Percentiles rank a stretch among this genome's conserved stretches.
Conservation (phyloP, 2,329 filamentous ascomycete genomes). For the Penicillium sp. region DNA sequence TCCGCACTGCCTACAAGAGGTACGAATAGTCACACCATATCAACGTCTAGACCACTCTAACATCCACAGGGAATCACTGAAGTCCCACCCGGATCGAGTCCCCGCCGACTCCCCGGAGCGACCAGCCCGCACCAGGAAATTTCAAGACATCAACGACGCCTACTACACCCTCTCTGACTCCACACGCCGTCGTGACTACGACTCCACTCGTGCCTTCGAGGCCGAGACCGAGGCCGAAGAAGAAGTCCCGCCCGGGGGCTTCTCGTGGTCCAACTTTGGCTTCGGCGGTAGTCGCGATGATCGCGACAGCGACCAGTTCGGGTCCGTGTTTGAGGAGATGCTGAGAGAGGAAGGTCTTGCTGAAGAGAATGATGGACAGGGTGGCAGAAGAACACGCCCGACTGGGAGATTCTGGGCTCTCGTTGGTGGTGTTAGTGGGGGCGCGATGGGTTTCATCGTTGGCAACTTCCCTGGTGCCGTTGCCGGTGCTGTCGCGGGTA, state of each 20-base stretch:
- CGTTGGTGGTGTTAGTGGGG: conserved; percentile 82
- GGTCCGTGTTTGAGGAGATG: conserved; percentile 88
- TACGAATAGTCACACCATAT: conserved; percentile 35
- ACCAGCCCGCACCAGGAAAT: conserved; percentile 75
- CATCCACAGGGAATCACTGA: conserved; percentile 72
- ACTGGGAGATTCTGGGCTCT: conserved; percentile 84
- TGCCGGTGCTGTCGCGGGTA: conserved; percentile 89
- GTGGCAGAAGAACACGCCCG: conserved; percentile 42
- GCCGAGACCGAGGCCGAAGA: conserved; percentile 49
- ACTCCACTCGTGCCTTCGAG: conserved; percentile 64
- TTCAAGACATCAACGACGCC: conserved; percentile 89
- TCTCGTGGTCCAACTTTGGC: conserved; percentile 76
- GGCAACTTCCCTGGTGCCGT: conserved; percentile 87
- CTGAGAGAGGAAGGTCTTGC: conserved; percentile 82
- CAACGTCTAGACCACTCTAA: conserved; percentile 5
- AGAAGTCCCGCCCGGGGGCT: conserved; percentile 57
- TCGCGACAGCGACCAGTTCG: conserved; percentile 74
- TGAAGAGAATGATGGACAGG: conserved; percentile 62
- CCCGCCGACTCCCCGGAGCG: conserved; percentile 82
- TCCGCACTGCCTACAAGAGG: conserved; percentile 95
- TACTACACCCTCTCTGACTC: conserved; percentile 89
- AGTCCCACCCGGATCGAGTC: conserved; percentile 92
- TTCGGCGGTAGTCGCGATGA: conserved; percentile 49
- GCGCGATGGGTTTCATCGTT: conserved; percentile 90
- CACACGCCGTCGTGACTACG: conserved; percentile 77